Base-by-base conservation (phyloP, 73 alveolate genomes). In the Blepharisma stoltei region DNA sequence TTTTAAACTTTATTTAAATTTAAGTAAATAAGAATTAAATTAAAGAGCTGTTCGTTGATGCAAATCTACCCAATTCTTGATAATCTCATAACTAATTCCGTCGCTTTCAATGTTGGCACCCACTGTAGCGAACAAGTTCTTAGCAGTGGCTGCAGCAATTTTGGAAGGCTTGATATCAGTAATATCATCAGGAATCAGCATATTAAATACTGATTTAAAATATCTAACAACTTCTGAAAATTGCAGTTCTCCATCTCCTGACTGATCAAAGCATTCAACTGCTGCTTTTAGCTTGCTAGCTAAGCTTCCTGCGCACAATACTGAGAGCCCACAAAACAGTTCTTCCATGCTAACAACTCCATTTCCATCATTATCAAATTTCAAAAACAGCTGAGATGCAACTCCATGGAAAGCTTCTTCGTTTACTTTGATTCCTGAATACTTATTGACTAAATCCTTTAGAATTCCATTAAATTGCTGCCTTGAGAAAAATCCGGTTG, bases 251-350 rank as follows among this genome's bases (percentile, higher is more conserved):
- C 65, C 65, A 50, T 50, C 65, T 14, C 27, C n/a, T 11, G 27
- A 14, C 21, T 50, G 27, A 50, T 50, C 65, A 50, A 14, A 50
- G 21, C 27, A 50, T 11, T 50, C 21, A 50, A 11, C n/a, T 50
- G 65, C 65, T 14, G 65, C 65, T 4, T 50, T 50, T 50, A 50
- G 21, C 21, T 50, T 50, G 21, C 21, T 18, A 14, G 27, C 65
- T 14, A 18, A 11, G 21, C 21, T 50, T 14, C 65, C 65, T 14
- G 65, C 65, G 4, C 65, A 50, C 2, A 50, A 18, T 14, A 18
- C 21, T 11, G 65, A 50, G 21, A 50, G 65, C 21, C 65, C 65
- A 50, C 65, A 50, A 50, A 50, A 50, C 21, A 50, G 65, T 50
- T 50, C 65, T 18, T 11, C n/a, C 3, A 50, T 14, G 65, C 21